These are phyloP conservation scores for Aspergillus ochraceus DNA, from an alignment of 2,329 filamentous ascomycete genomes.

Conservation along the genomic window DNA sequence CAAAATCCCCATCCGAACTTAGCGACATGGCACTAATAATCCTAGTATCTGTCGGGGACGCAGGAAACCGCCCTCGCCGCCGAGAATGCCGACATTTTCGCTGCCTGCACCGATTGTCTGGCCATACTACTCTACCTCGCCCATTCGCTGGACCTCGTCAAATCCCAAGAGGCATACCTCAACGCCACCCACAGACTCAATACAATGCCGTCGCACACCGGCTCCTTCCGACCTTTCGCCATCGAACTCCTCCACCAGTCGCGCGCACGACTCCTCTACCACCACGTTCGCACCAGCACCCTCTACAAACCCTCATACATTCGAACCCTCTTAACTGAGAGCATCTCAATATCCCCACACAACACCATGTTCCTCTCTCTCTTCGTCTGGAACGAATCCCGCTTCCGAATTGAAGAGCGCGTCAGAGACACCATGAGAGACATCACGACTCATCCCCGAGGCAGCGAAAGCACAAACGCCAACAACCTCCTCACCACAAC, in stretches of 20 bases:
- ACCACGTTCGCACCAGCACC: conserved; percentile 62
- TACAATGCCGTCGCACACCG: conserved; percentile 43
- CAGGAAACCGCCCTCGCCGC: conserved; percentile 59
- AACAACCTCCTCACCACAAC: conserved; percentile 5
- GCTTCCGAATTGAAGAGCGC: conserved; percentile 72
- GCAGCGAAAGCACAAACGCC: conserved; percentile 18
- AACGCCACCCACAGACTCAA: conserved; percentile 46
- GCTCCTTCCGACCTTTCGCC: conserved; percentile 31
- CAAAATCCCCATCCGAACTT: conserved; percentile 4
- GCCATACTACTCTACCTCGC: conserved; percentile 69
- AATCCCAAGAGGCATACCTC: conserved; percentile 40
- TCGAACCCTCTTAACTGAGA: conserved; percentile 60
- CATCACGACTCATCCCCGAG: conserved; percentile 24
- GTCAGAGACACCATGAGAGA: conserved; percentile 65
- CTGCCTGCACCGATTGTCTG: conserved; percentile 60
- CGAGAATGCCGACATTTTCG: conserved; percentile 50
- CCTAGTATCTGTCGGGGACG: conserved; percentile 54
- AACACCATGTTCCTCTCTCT: conserved; percentile 76
- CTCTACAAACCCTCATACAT: conserved; percentile 69
- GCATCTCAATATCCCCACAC: conserved; percentile 65
- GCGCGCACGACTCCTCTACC: conserved; percentile 64
- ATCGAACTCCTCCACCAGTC: conserved; percentile 69
- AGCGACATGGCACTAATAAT: conserved; percentile 48
- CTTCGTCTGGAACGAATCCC: conserved; percentile 71
- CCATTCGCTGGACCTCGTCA: conserved; percentile 30